Evolutionary conservation across 2,329 filamentous ascomycete species (phyloP), one percentile per base, ranked within the genome.

Genomic region (Aspergillus ochraceus): DNA sequence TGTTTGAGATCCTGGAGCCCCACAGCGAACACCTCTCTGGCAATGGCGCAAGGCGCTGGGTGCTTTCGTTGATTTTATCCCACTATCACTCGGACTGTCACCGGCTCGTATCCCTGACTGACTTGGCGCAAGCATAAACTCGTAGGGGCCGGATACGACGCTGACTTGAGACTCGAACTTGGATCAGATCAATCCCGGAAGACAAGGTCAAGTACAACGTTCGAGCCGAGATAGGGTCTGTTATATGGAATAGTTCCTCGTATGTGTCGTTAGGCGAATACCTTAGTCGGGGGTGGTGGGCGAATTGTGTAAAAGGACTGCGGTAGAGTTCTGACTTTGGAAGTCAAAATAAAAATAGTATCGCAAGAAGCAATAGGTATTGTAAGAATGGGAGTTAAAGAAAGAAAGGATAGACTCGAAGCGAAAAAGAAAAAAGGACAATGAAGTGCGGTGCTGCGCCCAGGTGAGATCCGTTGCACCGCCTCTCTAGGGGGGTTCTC

Each of bases 1-100:
- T 50, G 20, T 50, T 10, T 39, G 36, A 46, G 49, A 52, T 57
- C 36, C 24, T 36, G n/a, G 6, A 42, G 47, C 58, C 60, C 60
- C 57, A 60, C 60, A 53, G 46, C 45, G 19, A 51, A n/a, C 24
- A 14, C 12, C 9, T 47, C 12, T 47, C 19, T 17, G 36, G 6
- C 45, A 24, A 29, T 29, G 2, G 26, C 8, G 6, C 26, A 29
- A 54, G 22, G 50, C 32, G 51, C 19, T 39, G 39, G 24, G 39
- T 57, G 30, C 46, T 57, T 47, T 29, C 54, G 29, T 19, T 17
- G 55, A 52, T 54, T 47, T 20, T 47, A 47, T 47, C 45, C 22
- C 19, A 22, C 45, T 22, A 17, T 17, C 17, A 49, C 46, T 50
- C 4, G 45, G 19, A 24, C 45, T 12, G 19, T 20, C 45, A 47